Percentiles rank a stretch among this genome's conserved stretches.
Evolutionary conservation across 176 grass and related monocot species (phyloP).

Genomic region (Carex kokanica): DNA sequence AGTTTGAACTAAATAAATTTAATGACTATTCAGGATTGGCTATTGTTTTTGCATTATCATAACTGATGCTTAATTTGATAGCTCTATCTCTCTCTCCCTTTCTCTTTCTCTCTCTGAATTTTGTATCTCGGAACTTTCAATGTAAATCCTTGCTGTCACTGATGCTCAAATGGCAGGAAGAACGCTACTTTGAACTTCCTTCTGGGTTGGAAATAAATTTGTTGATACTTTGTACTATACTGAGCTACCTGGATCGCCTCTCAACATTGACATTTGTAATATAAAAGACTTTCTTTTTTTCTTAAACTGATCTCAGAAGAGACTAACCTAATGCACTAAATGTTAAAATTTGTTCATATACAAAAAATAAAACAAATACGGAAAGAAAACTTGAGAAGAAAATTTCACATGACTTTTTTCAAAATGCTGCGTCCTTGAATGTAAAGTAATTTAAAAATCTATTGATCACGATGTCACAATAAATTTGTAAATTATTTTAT

Average conservation of each 20-base stretch:
- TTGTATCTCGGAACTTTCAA: neutral
- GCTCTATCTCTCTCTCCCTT: neutral
- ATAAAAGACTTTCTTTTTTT: neutral
- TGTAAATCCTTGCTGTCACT: neutral
- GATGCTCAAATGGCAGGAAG: neutral
- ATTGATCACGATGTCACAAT: too few relatives aligned
- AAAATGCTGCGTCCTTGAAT: too few relatives aligned
- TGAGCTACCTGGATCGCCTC: too few relatives aligned
- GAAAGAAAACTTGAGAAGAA: too few relatives aligned
- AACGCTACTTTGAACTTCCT: neutral
- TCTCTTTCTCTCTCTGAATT: neutral
- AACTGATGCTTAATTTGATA: neutral
- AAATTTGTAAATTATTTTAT: too few relatives aligned
- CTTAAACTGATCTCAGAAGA: neutral
- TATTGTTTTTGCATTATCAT: neutral
- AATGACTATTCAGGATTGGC: neutral
- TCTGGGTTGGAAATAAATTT: too few relatives aligned
- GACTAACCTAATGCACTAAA: neutral
- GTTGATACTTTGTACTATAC: too few relatives aligned
- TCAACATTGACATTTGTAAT: too few relatives aligned
- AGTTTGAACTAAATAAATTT: conserved; percentile 35
- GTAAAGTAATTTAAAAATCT: too few relatives aligned
- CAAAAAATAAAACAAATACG: too few relatives aligned
- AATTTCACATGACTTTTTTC: too few relatives aligned
- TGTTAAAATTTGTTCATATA: too few relatives aligned